Percentiles rank a stretch among this genome's conserved stretches.
Conservation (phyloP, 352 stramenopile species). For the Globisporangium cederbergense region DNA sequence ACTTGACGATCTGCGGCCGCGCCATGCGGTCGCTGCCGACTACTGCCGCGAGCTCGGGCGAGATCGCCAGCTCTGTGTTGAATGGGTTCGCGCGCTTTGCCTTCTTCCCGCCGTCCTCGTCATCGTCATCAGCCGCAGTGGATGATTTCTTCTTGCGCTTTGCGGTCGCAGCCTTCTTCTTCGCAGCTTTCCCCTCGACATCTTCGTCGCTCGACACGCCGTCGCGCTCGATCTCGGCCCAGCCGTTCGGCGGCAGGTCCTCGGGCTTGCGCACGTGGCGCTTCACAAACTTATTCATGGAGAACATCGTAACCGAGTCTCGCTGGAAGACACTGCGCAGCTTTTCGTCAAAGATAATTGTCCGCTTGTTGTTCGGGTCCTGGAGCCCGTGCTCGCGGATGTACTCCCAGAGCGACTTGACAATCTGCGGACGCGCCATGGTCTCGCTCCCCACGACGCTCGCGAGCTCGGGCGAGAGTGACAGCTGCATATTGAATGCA, state of each 20-base stretch:
- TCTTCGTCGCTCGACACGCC: conserved; percentile 83
- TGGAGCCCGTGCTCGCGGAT: conserved; percentile 94
- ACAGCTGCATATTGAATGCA: conserved; percentile 78
- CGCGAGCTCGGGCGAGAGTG: conserved; percentile 74
- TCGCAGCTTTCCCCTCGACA: conserved; percentile 44
- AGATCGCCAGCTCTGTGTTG: conserved; percentile 72
- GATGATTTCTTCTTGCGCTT: conserved; percentile 51
- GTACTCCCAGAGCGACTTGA: conserved; percentile 96
- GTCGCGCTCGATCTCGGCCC: conserved; percentile 72
- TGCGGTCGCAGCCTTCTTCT: conserved; percentile 55
- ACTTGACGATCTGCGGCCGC: conserved; percentile 92
- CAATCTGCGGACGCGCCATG: conserved; percentile 90
- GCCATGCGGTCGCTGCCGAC: conserved; percentile 81
- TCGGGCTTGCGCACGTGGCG: conserved; percentile 76
- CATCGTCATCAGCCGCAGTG: conserved; percentile 25
- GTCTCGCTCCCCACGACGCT: conserved; percentile 77
- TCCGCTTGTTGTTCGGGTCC: conserved; percentile 92
- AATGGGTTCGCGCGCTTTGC: conserved; percentile 68
- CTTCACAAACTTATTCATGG: conserved; percentile 88
- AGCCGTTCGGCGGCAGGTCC: conserved; percentile 58
- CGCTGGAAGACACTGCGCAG: conserved; percentile 78
- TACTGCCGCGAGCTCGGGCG: conserved; percentile 71
- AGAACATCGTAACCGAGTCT: conserved; percentile 87
- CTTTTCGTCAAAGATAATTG: conserved; percentile 90
- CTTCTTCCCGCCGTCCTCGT: conserved; percentile 40